phyloP scores from a whole-genome alignment of 2,329 filamentous ascomycete species.

The Furcasterigmium furcatum region DNA sequence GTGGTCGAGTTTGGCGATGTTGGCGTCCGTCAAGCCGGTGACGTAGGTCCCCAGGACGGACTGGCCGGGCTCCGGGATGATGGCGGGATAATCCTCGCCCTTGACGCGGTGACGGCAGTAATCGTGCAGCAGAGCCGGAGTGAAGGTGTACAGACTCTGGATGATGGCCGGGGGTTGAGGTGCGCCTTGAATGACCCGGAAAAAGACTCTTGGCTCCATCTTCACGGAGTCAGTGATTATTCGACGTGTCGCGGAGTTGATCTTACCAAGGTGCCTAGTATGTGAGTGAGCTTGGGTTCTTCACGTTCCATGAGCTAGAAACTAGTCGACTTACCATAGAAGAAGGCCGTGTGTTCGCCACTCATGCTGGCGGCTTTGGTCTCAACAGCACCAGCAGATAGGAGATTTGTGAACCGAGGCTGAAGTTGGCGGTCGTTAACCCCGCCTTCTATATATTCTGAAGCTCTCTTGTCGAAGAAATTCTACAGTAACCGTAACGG shows the following conservation, averaged over 20 bases:
- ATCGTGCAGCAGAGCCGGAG: constrained; percentile 69
- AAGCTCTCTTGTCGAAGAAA: too few relatives aligned
- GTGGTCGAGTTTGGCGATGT: constrained; percentile 70
- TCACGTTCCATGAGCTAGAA: too few relatives aligned
- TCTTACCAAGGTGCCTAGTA: constrained; percentile 35
- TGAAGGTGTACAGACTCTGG: constrained; percentile 57
- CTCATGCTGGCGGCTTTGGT: constrained; percentile 26
- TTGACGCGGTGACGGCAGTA: constrained; percentile 70
- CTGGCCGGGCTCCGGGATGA: constrained; percentile 54
- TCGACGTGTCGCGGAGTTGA: too few relatives aligned
- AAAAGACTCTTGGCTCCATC: constrained; percentile 87
- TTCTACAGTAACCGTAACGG: too few relatives aligned
- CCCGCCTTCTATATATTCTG: too few relatives aligned
- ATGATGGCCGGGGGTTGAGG: constrained; percentile 43
- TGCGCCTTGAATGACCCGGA: constrained; percentile 73
- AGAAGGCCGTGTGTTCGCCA: constrained; percentile 46
- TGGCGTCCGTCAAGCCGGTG: constrained; percentile 72
- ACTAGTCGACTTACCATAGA: constrained; percentile 54
- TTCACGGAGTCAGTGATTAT: too few relatives aligned
- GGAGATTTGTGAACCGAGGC: too few relatives aligned
- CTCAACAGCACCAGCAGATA: too few relatives aligned
- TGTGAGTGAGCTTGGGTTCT: constrained; percentile 1
- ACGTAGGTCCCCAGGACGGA: constrained; percentile 74
- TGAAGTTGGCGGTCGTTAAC: too few relatives aligned
- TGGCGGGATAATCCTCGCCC: constrained; percentile 75